Conservation (phyloP, 2,329 filamentous ascomycete species). For the Pseudohalonectria lignicola region DNA sequence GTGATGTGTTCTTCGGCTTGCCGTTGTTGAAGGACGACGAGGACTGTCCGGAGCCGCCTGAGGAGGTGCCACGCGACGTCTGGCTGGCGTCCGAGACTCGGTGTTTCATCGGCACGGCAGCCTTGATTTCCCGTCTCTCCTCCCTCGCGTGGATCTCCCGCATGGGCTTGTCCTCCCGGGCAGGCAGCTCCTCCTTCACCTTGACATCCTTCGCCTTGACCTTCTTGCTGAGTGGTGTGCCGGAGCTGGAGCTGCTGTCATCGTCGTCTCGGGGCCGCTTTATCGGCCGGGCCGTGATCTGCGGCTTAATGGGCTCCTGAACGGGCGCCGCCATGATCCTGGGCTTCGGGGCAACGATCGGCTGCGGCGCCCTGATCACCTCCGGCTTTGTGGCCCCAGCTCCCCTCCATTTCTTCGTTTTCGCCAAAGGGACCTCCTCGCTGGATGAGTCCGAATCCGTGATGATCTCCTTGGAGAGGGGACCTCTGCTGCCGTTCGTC, state of each 20-base stretch:
- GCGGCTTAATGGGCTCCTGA: constrained; percentile 7
- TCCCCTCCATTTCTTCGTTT: constrained; percentile 4
- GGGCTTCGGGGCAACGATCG: constrained; percentile 4
- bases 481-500: constrained; percentile 19
- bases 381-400: constrained; percentile 8
- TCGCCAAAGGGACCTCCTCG: constrained; percentile 30
- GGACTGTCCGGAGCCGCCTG: constrained; percentile 27
- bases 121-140: background rate
- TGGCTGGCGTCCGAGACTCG: constrained; percentile 7
- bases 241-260: constrained; percentile 49
- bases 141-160: background rate
- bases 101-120: background rate
- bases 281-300: constrained; percentile 15
- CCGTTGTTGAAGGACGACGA: constrained; percentile 19
- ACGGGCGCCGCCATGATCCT: constrained; percentile 7
- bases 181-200: no score
- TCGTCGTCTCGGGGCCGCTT: constrained; percentile 45
- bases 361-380: background rate
- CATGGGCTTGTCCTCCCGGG: no score
- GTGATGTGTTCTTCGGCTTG: constrained; percentile 44
- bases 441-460: constrained; percentile 44
- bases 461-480: constrained; percentile 43
- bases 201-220: constrained; percentile 33
- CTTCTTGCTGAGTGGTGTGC: constrained; percentile 46
- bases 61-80: no score